Evolutionary conservation across 352 stramenopile species (phyloP).

Genomic region (Phytophthora capsici): DNA sequence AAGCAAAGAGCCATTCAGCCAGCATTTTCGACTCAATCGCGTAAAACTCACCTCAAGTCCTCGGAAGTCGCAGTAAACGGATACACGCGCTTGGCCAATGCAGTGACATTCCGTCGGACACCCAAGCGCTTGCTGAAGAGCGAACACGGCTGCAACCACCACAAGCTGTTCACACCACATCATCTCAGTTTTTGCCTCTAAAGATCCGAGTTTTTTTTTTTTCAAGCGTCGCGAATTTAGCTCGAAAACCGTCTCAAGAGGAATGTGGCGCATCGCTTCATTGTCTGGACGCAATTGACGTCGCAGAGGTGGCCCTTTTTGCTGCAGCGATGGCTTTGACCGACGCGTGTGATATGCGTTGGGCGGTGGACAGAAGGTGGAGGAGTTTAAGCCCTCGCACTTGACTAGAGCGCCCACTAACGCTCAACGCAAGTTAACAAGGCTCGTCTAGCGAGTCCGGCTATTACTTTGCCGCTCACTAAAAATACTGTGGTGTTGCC

Average conservation of each 20-base stretch:
- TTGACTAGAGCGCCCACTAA: conserved; percentile 2
- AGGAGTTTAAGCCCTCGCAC: conserved; percentile 3
- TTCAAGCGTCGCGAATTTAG: conserved; percentile 30
- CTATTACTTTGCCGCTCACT: conserved; percentile 13
- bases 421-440: conserved; percentile 9
- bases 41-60: conserved; percentile 53
- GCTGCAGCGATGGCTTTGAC: background rate
- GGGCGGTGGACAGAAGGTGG: conserved; percentile 1
- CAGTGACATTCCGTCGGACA: conserved; percentile 70
- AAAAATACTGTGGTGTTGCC: conserved; percentile 12
- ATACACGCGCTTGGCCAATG: conserved; percentile 65
- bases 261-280: conserved; percentile 1
- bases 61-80: conserved; percentile 82
- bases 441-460: conserved; percentile 28
- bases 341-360: conserved; percentile 15
- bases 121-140: conserved; percentile 9
- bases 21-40: conserved; percentile 1
- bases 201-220: conserved; percentile 12
- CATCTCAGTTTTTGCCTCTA: conserved; percentile 17
- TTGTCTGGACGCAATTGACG: conserved; percentile 25
- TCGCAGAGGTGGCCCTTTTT: background rate
- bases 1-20: conserved; percentile 7
- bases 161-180: conserved; percentile 14
- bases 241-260: conserved; percentile 12
- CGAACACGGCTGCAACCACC: conserved; percentile 7